These are phyloP conservation scores for Starmerella gropengiesseri DNA, from an alignment of 805 yeast species.

Conservation along the genomic window DNA sequence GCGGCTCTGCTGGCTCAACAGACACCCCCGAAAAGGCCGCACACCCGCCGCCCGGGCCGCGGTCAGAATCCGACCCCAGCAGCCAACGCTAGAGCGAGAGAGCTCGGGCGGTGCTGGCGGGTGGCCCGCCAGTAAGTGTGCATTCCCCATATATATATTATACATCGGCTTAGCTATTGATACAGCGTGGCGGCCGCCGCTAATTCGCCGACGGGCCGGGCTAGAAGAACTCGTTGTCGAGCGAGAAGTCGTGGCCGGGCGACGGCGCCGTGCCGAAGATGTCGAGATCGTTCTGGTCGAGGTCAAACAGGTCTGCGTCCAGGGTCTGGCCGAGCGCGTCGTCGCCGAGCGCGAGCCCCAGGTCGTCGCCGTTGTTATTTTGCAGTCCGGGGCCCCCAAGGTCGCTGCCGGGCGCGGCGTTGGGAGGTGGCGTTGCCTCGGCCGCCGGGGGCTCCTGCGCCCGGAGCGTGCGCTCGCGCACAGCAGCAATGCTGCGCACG, in stretches of 20 bases:
- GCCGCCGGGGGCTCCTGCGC: neutral
- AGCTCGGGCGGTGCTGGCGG: too few relatives aligned
- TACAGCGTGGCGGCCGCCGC: too few relatives aligned
- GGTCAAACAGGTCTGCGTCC: conserved; percentile 8
- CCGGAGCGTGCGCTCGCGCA: neutral
- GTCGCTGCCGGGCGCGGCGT: neutral
- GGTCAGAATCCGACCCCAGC: too few relatives aligned
- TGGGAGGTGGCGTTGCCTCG: neutral
- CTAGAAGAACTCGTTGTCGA: conserved; percentile 14
- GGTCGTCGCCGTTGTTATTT: neutral
- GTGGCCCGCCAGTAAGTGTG: too few relatives aligned
- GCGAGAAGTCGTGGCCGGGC: neutral
- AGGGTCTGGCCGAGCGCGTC: conserved; percentile 5
- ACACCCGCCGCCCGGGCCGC: too few relatives aligned
- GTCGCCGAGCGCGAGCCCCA: neutral
- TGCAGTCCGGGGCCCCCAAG: neutral
- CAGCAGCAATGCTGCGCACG: conserved; percentile 5
- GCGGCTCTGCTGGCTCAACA: neutral
- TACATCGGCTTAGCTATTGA: too few relatives aligned
- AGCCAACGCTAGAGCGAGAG: too few relatives aligned
- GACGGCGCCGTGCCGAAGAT: conserved; percentile 4
- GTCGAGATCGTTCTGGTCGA: conserved; percentile 7
- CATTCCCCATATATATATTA: too few relatives aligned
- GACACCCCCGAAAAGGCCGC: too few relatives aligned
- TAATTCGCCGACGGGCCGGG: too few relatives aligned